Percentiles rank a stretch among this genome's conserved stretches.
Conservation (phyloP, 805 yeast genomes). For the Wickerhamia fluorescens region DNA sequence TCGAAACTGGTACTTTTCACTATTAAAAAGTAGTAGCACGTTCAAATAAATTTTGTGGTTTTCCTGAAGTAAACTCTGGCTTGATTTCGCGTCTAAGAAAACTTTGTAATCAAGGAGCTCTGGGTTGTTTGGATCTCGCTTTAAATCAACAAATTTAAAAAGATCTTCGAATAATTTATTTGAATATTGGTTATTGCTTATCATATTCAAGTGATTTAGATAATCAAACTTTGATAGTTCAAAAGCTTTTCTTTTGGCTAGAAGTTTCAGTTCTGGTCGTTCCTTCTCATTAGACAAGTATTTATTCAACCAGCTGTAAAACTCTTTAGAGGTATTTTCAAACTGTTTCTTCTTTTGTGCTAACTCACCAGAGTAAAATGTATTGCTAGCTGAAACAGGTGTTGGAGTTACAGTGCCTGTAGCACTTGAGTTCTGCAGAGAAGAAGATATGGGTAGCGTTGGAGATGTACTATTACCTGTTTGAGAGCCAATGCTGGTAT, state of each 20-base stretch:
- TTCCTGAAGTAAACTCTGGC: slow-evolving; percentile 12
- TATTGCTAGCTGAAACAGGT: too few relatives aligned
- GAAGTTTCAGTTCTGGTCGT: slow-evolving; percentile 33
- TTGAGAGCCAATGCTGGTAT: slow-evolving; percentile 2
- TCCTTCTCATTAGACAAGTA: slow-evolving; percentile 38
- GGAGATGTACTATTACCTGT: not conserved
- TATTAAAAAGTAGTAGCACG: slow-evolving; percentile 30
- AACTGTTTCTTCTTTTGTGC: slow-evolving; percentile 23
- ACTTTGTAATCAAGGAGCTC: slow-evolving; percentile 10
- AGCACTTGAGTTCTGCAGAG: slow-evolving; percentile 4
- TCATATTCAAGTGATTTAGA: slow-evolving; percentile 31
- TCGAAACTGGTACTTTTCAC: slow-evolving; percentile 34
- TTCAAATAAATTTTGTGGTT: slow-evolving; percentile 26
- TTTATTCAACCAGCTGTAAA: slow-evolving; percentile 37
- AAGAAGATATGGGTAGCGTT: slow-evolving; percentile 1
- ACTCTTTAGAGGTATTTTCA: slow-evolving; percentile 35
- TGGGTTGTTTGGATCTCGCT: slow-evolving; percentile 7
- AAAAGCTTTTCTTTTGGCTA: slow-evolving; percentile 29
- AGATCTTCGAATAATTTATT: slow-evolving; percentile 30
- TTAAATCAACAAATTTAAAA: slow-evolving; percentile 25
- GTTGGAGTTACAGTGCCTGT: not conserved
- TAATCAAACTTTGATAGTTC: slow-evolving; percentile 42
- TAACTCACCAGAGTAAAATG: too few relatives aligned
- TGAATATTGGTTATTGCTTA: slow-evolving; percentile 33
- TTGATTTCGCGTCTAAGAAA: slow-evolving; percentile 10